Evolutionary conservation across 495 filamentous ascomycete genomes (phyloP).

Genomic region (Tuber microsphaerosporum): DNA sequence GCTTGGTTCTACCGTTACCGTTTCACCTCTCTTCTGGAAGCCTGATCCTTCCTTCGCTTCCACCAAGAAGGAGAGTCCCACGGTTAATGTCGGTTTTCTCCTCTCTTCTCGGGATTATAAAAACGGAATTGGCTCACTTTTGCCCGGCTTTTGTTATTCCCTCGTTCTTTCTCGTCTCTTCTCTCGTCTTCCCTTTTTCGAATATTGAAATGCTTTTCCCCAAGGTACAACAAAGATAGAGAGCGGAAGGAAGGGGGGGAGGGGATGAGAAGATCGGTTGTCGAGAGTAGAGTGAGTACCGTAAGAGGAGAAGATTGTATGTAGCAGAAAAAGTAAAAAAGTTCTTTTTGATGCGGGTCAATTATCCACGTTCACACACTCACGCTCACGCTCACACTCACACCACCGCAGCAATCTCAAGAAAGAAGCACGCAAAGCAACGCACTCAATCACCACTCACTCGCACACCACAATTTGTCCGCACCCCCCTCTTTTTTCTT

Average conservation of each 20-base stretch:
- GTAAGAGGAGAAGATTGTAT: not conserved
- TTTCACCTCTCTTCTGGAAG: conserved; percentile 5
- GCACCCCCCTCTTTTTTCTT: not conserved
- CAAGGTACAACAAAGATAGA: not conserved
- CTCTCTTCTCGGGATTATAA: conserved; percentile 2
- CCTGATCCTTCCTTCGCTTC: conserved; percentile 5
- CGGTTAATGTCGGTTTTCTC: not conserved
- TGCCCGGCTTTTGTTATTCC: not conserved
- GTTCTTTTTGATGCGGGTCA: not conserved
- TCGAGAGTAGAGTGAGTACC: not conserved
- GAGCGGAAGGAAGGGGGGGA: not conserved
- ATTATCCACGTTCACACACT: not conserved
- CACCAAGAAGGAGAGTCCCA: not conserved
- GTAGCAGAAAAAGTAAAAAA: not conserved
- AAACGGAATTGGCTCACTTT: not conserved
- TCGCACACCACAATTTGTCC: not conserved
- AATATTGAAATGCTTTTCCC: not conserved
- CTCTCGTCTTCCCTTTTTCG: not conserved
- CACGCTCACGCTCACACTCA: not conserved
- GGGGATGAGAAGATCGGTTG: not conserved
- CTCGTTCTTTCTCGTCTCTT: not conserved
- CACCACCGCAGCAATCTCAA: not conserved
- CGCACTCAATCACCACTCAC: not conserved
- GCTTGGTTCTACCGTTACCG: not conserved
- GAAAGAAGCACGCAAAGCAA: not conserved